Evolutionary conservation across 345 rosid genomes (phyloP).

Genomic region (Rhodomyrtus tomentosa): DNA sequence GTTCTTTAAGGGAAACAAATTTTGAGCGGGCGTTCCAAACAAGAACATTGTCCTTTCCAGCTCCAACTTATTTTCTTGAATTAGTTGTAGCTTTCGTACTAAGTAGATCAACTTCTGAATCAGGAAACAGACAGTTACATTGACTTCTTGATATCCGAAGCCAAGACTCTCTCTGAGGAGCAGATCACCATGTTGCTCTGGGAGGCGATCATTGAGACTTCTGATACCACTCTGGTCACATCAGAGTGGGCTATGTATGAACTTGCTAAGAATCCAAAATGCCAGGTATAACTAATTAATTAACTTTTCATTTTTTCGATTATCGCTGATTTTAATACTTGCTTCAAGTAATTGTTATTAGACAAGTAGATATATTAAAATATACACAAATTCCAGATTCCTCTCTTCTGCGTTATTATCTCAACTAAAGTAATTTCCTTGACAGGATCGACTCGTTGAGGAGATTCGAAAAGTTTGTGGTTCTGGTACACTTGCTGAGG

Average conservation of each 20-base stretch:
- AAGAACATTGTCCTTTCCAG: neutral
- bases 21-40: neutral
- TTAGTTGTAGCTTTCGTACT: neutral
- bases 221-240: constrained; percentile 72
- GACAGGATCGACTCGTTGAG: constrained; percentile 35
- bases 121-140: constrained; percentile 53
- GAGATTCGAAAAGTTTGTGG: constrained; percentile 45
- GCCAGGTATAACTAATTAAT: constrained; percentile 30
- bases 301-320: neutral
- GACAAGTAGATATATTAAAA: too few species aligned
- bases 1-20: neutral
- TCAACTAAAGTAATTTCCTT: neutral
- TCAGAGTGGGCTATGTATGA: constrained; percentile 90
- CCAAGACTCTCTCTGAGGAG: constrained; percentile 43
- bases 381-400: too few species aligned
- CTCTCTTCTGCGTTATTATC: too few species aligned
- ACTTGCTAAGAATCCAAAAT: constrained; percentile 52
- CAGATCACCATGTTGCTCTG: constrained; percentile 55
- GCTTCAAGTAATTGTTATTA: neutral
- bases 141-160: constrained; percentile 50
- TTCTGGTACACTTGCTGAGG: constrained; percentile 49
- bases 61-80: neutral
- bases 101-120: neutral
- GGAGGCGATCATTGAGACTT: constrained; percentile 66
- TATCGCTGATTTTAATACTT: too few species aligned